Base-by-base conservation (phyloP, 2,329 filamentous ascomycete species). In the Penicillium sp. region DNA sequence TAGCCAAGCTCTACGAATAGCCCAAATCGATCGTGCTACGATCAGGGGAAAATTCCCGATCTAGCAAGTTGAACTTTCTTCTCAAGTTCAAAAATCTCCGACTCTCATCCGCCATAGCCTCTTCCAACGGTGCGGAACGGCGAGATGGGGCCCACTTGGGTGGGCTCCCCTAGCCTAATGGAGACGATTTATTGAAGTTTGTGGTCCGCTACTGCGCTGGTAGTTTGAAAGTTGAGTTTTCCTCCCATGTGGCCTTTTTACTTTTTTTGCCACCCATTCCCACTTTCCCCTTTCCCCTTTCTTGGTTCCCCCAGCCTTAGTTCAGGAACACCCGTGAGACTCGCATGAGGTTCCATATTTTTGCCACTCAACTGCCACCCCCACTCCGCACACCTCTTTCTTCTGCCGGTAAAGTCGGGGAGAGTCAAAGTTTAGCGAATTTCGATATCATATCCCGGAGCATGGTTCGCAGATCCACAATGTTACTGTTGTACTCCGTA, bases 41-140 rank as follows among this genome's bases (percentile, higher is more conserved):
- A 45, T 22, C 34, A 38, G 42, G 25, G 30, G 27, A 3, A 39
- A 46, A 27, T 25, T 25, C 29, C 41, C 41, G 41, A 49, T 49
- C 34, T 37, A 34, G 13, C 16, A 40, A 40, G 1, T 7, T 9
- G 16, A 36, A 19, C 7, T 28, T 25, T 25, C 18, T 28, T 11
- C 13, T 7, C n/a, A 39, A 39, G 29, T 22, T 28, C 28, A 39
- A 37, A 50, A 46, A 40, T 50, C 47, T 46, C 47, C 47, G 47
- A 46, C 34, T 37, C 16, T 34, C 19, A 3, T 7, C 22, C 53
- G 55, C 57, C 58, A 57, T 55, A 47, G 25, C 16, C 48, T 51
- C 19, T 52, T 51, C 56, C 56, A 61, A 61, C 57, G 56, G 58
- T 49, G 55, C 54, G 54, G 57, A 61, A 58, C 51, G 52, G 52